Base-by-base conservation (phyloP, 1,284 basidiomycete species). In the Cryptococcus depauperatus region DNA sequence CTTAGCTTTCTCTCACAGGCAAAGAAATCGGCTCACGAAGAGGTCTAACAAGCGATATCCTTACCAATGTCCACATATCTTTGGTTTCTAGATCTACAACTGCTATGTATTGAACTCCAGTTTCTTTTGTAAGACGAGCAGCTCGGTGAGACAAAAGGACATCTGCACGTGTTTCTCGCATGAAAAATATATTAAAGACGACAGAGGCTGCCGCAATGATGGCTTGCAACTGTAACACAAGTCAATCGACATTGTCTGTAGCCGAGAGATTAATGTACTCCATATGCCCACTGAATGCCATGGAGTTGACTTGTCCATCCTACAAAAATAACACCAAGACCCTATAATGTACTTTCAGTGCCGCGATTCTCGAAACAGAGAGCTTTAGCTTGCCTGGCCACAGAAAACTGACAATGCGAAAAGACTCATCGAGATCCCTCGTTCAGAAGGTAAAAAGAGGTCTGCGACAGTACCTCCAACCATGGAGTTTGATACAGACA, bases 101-200 rank as follows among this genome's bases (percentile, higher is more conserved):
- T 34, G 56, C 57, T 29, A 69, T 54, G 51, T 74, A 70, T 16
- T 57, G 44, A 3, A 43, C 47, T 0, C 72, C 72, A 0, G 69
- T 71, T 41, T 68, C 55, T 44, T 66, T 59, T 0, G 69, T 69
- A 14, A 75, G 47, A 11, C 46, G 42, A 21, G 51, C 53, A 4
- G 72, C 73, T 11, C 70, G 57, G 8, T 68, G 50, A 0, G 61
- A 55, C n/a, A 76, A 68, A 18, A 76, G 57, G n/a, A 74, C 73
- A 26, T 75, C 71, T 2, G 67, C 66, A 19, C 71, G 55, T 28
- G 69, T 68, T 41, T 73, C 69, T 14, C 56, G 51, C 13, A 75
- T 59, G 23, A 72, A 51, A 16, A 69, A 33, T 6, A 54, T 37
- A 46, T 62, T 65, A 37, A 65, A 44, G 5, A 58, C 27, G 33